phyloP scores from a whole-genome alignment of 331 rosid genomes.

The Arachis monticola region DNA sequence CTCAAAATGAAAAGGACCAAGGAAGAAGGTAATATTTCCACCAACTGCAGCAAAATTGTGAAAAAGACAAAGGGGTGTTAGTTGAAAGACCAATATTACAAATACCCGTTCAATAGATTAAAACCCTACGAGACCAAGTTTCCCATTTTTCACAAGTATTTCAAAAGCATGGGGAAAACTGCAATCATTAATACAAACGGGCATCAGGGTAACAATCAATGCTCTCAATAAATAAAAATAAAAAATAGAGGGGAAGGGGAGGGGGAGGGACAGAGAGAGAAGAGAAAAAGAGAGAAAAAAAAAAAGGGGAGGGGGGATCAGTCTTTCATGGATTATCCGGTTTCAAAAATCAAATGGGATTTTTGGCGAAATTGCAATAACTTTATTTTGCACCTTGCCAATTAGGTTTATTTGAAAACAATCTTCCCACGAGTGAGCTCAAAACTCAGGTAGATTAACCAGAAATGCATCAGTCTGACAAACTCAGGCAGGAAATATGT shows the following conservation, averaged over 20 bases:
- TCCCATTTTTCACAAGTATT: not conserved
- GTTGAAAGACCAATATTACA: conserved; percentile 23
- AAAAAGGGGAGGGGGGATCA: too few species aligned
- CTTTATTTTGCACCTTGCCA: not conserved
- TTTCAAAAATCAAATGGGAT: too few species aligned
- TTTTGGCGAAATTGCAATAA: too few species aligned
- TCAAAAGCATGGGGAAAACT: not conserved
- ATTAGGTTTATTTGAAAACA: conserved; percentile 12
- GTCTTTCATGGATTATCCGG: too few species aligned
- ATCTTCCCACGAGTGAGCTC: conserved; percentile 26
- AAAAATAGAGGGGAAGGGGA: too few species aligned
- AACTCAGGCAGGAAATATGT: conserved; percentile 2
- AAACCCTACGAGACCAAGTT: not conserved
- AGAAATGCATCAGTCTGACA: conserved; percentile 22
- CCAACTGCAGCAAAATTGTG: conserved; percentile 58
- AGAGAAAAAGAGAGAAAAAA: too few species aligned
- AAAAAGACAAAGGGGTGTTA: not conserved
- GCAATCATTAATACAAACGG: not conserved
- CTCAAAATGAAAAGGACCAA: conserved; percentile 94
- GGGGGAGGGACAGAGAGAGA: not conserved
- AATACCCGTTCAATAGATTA: conserved; percentile 15
- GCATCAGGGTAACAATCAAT: conserved; percentile 20
- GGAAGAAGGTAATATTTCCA: conserved; percentile 91
- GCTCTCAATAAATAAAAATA: not conserved
- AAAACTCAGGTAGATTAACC: conserved; percentile 10